A percentile compares a stretch with the other conserved stretches of the same genome.
phyloP scores from a whole-genome alignment of 768 basidiomycete genomes.

The Podaxis rugospora region DNA sequence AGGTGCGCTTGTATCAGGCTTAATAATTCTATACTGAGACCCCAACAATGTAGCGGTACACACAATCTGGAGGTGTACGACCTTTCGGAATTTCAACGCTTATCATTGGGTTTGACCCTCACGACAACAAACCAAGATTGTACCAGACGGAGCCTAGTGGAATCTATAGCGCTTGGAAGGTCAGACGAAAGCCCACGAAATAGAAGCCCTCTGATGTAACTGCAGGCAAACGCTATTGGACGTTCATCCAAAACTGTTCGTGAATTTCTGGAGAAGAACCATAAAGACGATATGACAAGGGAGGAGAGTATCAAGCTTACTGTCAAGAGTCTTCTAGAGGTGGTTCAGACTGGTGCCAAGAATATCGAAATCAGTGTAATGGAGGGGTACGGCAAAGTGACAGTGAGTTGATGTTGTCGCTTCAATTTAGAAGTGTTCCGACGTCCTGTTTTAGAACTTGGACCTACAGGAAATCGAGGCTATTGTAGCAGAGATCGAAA shows the following conservation, averaged over 20 bases:
- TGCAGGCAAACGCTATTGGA: conserved; percentile 93
- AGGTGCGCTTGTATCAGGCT: conserved; percentile 46
- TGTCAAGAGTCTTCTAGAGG: conserved; percentile 92
- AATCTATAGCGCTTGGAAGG: conserved; percentile 99
- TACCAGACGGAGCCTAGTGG: conserved; percentile 98
- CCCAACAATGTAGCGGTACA: conserved; percentile 65
- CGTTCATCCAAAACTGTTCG: conserved; percentile 97
- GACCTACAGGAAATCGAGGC: conserved; percentile 84
- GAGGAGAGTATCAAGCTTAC: conserved; percentile 94
- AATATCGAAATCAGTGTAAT: conserved; percentile 99
- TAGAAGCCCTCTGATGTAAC: background rate
- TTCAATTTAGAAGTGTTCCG: background rate
- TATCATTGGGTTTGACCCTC: conserved; percentile 94
- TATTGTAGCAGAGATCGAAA: conserved; percentile 90
- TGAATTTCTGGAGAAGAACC: conserved; percentile 98
- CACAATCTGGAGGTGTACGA: conserved; percentile 97
- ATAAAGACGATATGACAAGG: conserved; percentile 83
- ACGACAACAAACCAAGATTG: conserved; percentile 81
- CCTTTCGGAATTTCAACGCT: conserved; percentile 98
- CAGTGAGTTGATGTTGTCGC: conserved; percentile 44
- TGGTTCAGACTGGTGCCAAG: conserved; percentile 99
- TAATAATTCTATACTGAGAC: background rate
- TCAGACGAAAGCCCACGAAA: conserved; percentile 21
- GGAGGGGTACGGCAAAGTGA: conserved; percentile 92
- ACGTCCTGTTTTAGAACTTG: conserved; percentile 55